Base-by-base conservation (phyloP, 768 basidiomycete species). In the Erythrobasidium yunnanense region DNA sequence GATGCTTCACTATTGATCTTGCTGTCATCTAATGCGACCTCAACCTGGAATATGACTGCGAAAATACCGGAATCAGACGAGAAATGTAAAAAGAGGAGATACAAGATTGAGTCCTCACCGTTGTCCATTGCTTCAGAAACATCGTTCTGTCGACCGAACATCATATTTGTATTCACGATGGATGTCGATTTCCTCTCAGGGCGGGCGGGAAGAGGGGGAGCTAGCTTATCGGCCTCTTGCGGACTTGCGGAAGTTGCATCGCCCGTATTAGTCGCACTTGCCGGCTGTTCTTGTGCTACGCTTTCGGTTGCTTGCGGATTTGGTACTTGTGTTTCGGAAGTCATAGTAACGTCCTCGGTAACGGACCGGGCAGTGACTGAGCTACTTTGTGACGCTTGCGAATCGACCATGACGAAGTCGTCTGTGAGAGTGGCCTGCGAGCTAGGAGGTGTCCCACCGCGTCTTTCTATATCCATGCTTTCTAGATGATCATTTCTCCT, bases 111-210 rank as follows among this genome's bases (percentile, higher is more conserved):
- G 13, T 25, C n/a, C n/a, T n/a, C n/a, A 51, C 49, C 49, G 72
- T 97, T 97, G 77, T 97, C 93, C 87, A 97, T 90, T 77, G 93
- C 96, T 77, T 99, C 95, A 0, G 93, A 86, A 13, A 97, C 92
- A 75, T 99, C 95, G 73, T 99, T 93, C 73, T 99, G 95, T 71
- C 87, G 86, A 4, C 93, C 91, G 56, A 53, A 67, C 55, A 63
- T 55, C 51, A 55, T 55, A 35, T 67, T 62, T 30, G 66, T 66
- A 8, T 50, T 47, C 45, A 58, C 55, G 17, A 42, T 46, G 22
- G 57, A 50, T 22, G 51, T 29, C 35, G 55, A 56, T 27, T 23
- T 42, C 23, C 8, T 46, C 52, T 33, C n/a, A 47, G 68, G 29
- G 32, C 17, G 34, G 29, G 25, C 32, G 3, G 51, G 55, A n/a